Conservation (phyloP, 1,284 basidiomycete genomes). For the Tilletia caries region DNA sequence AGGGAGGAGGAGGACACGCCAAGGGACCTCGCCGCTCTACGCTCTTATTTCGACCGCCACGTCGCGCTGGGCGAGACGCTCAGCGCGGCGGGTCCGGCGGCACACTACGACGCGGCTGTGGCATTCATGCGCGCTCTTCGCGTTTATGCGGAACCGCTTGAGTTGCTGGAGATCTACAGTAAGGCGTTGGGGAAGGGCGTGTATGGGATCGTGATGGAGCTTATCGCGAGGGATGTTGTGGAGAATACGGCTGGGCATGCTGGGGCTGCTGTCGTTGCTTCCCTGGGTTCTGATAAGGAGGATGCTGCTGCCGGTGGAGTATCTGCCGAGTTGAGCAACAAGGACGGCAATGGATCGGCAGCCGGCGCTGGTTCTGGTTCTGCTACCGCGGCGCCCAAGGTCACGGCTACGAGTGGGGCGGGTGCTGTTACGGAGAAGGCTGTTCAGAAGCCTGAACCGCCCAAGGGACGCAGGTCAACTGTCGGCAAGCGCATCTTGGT, state of each 20-base stretch:
- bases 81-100: conserved; percentile 66
- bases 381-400: too few species aligned
- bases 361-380: too few species aligned
- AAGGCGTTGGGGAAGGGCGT: conserved; percentile 82
- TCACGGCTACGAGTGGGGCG: too few species aligned
- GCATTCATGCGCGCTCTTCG: conserved; percentile 89
- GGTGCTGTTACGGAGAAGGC: conserved; percentile 9
- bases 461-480: conserved; percentile 29
- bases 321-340: too few species aligned
- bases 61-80: conserved; percentile 83
- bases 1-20: conserved; percentile 38
- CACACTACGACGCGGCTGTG: conserved; percentile 66
- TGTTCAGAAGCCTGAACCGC: neutral
- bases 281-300: too few species aligned
- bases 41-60: conserved; percentile 84
- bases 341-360: too few species aligned
- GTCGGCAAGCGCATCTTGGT: conserved; percentile 48
- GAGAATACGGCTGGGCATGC: too few species aligned
- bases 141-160: conserved; percentile 88
- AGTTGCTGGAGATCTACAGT: conserved; percentile 76
- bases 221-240: conserved; percentile 81
- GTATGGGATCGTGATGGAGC: conserved; percentile 84
- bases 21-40: conserved; percentile 25
- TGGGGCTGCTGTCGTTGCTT: too few species aligned
- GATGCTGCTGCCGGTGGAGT: too few species aligned